Percentiles rank a stretch among this genome's conserved stretches.
Conservation (phyloP, 1,284 basidiomycete genomes). For the Tylopilus sp. region DNA sequence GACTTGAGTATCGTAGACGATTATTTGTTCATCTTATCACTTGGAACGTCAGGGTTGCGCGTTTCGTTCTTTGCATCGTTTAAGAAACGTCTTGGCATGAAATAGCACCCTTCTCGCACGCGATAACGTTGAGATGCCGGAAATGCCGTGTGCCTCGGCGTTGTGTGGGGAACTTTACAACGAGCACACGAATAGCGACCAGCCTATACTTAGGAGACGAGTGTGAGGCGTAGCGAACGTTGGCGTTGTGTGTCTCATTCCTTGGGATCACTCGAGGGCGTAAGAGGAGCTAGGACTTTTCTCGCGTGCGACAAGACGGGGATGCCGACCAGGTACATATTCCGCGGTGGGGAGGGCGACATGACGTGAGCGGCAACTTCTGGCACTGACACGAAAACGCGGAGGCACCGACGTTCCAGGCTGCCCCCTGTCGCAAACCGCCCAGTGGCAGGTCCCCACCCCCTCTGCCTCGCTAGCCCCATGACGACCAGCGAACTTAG, state of each 20-base stretch:
- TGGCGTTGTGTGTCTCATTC: too few relatives aligned
- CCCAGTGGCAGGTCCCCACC: too few relatives aligned
- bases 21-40: slow-evolving; percentile 6
- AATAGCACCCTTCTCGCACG: slow-evolving; percentile 6
- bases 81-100: neutral
- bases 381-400: too few relatives aligned
- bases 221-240: neutral
- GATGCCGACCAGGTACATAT: too few relatives aligned
- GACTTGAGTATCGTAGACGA: neutral
- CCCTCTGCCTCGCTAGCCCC: too few relatives aligned
- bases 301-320: neutral
- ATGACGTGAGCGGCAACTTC: neutral
- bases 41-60: neutral
- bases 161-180: neutral
- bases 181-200: too few relatives aligned
- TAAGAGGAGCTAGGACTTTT: neutral
- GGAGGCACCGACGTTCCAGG: too few relatives aligned
- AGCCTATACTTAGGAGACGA: neutral
- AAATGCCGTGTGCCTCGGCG: neutral
- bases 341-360: neutral
- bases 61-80: neutral
- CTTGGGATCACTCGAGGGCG: too few relatives aligned
- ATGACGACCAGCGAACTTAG: too few relatives aligned
- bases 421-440: too few relatives aligned
- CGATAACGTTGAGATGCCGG: neutral